Conservation (phyloP, 371 early-diverging fungal species). For the Rhizopus delemar region DNA sequence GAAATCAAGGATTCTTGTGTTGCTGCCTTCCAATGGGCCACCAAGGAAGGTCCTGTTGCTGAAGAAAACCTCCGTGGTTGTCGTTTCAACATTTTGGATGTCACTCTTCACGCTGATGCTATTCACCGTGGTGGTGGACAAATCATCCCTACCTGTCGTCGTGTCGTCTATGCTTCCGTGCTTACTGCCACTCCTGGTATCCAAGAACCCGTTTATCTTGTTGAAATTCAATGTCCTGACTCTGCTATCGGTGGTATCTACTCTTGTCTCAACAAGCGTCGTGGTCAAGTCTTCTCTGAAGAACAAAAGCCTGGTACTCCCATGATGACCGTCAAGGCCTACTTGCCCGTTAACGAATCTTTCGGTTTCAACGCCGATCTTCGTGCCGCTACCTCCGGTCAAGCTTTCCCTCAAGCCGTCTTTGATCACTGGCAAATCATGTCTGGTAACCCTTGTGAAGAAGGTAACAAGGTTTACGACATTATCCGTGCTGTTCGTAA, state of each 20-base stretch:
- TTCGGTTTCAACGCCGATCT: slow-evolving; percentile 99
- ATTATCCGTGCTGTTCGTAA: slow-evolving; percentile 80
- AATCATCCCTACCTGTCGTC: slow-evolving; percentile 91
- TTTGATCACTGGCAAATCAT: slow-evolving; percentile 89
- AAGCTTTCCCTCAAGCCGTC: slow-evolving; percentile 97
- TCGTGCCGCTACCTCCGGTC: slow-evolving; percentile 76
- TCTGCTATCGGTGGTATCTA: slow-evolving; percentile 97
- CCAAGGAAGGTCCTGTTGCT: slow-evolving; percentile 91
- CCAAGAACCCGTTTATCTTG: slow-evolving; percentile 98
- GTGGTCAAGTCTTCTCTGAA: slow-evolving; percentile 96
- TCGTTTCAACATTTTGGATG: slow-evolving; percentile 99
- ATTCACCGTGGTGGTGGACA: slow-evolving; percentile 99
- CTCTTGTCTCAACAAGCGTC: slow-evolving; percentile 94
- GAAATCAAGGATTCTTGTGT: slow-evolving; percentile 99
- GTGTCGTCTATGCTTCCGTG: slow-evolving; percentile 91
- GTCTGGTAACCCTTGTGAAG: slow-evolving; percentile 72
- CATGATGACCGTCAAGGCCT: slow-evolving; percentile 92
- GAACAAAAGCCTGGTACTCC: slow-evolving; percentile 95
- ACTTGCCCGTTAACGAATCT: slow-evolving; percentile 98
- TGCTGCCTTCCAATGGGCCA: slow-evolving; percentile 95
- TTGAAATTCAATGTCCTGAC: slow-evolving; percentile 97
- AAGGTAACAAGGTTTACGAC: slow-evolving; percentile 83
- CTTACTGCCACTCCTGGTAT: slow-evolving; percentile 91
- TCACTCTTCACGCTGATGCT: slow-evolving; percentile 98
- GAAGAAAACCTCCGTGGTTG: slow-evolving; percentile 91